Base-by-base conservation (phyloP, 371 early-diverging fungal genomes). In the Smittium culicis region DNA sequence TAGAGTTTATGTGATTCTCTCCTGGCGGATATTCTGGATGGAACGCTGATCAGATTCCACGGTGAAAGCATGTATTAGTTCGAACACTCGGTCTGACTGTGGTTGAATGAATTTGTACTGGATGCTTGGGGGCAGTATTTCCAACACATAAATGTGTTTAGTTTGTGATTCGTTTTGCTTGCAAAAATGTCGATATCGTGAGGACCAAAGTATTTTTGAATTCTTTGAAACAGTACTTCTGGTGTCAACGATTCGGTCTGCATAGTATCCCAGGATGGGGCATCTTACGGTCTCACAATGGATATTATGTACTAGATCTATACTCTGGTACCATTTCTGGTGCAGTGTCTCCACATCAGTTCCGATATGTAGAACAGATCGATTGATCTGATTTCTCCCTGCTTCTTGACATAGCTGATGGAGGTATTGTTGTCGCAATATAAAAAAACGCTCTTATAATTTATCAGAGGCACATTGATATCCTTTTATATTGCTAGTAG, bases 371-470 rank as follows among this genome's bases (percentile, higher is more conserved):
- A 16, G 27, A 62, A 30, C 2, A 34, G 62, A 17, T 14, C 3
- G 14, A 3, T 35, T 24, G 32, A 62, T 2, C 62, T 32, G 27
- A 31, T 62, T 32, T 30, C 62, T 30, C 35, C 62, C 20, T 27
- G 30, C 5, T 62, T 62, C 5, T 30, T 16, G 25, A 62, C 62
- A 30, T 62, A 62, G 27, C 27, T 17, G 24, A 30, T 32, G 16
- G 62, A 25, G 62, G 32, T 62, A 20, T 20, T 62, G 62, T 62
- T 62, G 62, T 30, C 17, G 27, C 14, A 32, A 25, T 59, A 62
- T 14, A 62, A 3, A 27, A 20, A 14, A 2, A 62, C 5, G 20
- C 34, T 16, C 30, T 62, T 62, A 3, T 31, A 8, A 3, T 62
- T 62, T 16, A 62, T 14, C 62, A 28, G 34, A 25, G 32, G 24